Evolutionary conservation across 331 rosid species (phyloP).

Genomic region (Pyracantha coccinea): DNA sequence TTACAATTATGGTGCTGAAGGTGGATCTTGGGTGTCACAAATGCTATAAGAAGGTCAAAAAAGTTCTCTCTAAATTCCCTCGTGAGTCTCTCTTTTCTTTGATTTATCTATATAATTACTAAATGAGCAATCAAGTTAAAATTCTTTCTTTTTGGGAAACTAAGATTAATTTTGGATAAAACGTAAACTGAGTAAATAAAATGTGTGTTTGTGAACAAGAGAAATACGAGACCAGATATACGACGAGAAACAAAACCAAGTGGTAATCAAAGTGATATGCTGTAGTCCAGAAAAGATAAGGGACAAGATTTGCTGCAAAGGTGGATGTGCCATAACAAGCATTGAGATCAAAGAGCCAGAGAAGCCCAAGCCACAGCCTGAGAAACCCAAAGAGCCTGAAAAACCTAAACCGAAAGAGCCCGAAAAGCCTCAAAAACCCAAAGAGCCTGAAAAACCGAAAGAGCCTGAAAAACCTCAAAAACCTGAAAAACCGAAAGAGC

Average conservation of each 20-base stretch:
- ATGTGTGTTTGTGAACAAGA: conserved; percentile 39
- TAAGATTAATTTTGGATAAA: not conserved
- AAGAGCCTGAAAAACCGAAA: not conserved
- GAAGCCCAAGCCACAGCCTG: conserved; percentile 5
- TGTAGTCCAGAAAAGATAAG: conserved; percentile 64
- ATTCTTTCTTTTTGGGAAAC: not conserved
- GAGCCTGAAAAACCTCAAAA: not conserved
- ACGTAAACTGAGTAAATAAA: conserved; percentile 20
- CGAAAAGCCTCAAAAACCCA: not conserved
- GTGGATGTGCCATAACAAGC: conserved; percentile 40
- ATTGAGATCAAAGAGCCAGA: conserved; percentile 37
- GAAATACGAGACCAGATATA: conserved; percentile 72
- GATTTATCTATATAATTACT: not conserved
- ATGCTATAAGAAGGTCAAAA: conserved; percentile 80
- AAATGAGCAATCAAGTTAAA: not conserved
- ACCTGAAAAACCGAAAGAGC: not conserved
- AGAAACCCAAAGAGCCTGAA: conserved; percentile 2
- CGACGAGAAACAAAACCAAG: conserved; percentile 48
- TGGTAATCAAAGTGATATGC: conserved; percentile 61
- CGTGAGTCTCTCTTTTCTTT: conserved; percentile 38
- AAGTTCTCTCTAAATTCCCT: conserved; percentile 53
- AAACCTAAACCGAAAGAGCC: not conserved
- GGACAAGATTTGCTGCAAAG: conserved; percentile 58
- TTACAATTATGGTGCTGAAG: conserved; percentile 49
- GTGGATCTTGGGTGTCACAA: conserved; percentile 66